Base-by-base conservation (phyloP, 2,329 filamentous ascomycete genomes). In the Exophiala mesophila region DNA sequence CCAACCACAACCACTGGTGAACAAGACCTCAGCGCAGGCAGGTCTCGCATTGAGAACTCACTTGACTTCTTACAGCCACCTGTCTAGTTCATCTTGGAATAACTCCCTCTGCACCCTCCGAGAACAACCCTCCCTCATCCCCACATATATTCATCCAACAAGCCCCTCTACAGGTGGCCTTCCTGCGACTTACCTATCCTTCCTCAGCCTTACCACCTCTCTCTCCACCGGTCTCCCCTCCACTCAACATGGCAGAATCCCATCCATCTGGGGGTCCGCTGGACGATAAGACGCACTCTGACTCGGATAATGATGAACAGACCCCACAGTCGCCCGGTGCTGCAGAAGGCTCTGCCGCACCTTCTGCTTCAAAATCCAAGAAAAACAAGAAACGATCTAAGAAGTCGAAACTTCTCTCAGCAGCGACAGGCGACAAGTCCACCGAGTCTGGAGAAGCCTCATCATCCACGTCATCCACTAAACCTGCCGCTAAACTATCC, bases 371-470 rank as follows among this genome's bases (percentile, higher is more conserved):
- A 13, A 44, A 47, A 37, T 9, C 36, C 8, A 53, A 49, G 30
- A 55, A 51, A 41, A 56, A 56, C 36, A 56, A 56, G 41, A 56
- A 56, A 46, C 53, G 47, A 20, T 52, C 50, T 4, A 56, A 54
- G 46, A 51, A 49, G 28, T 19, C 45, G 12, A 56, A 56, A 41
- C 26, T 53, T n/a, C 47, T 52, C 13, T 40, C 47, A 39, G 50
- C 54, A 2, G 21, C 55, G 6, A 43, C 43, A 17, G 48, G 50
- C 13, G 35, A 50, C 12, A 41, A 41, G 21, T 15, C 15, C 12
- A 40, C 49, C 16, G 41, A 41, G 37, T 16, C 43, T 16, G 32
- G 36, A 26, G 50, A 53, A 16, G 23, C 18, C n/a, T 44, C 45
- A 21, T 36, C 52, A 13, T 49, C 52, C 18, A 53, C 18, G 5